phyloP scores from a whole-genome alignment of 768 basidiomycete genomes.

The Suillus decipiens region DNA sequence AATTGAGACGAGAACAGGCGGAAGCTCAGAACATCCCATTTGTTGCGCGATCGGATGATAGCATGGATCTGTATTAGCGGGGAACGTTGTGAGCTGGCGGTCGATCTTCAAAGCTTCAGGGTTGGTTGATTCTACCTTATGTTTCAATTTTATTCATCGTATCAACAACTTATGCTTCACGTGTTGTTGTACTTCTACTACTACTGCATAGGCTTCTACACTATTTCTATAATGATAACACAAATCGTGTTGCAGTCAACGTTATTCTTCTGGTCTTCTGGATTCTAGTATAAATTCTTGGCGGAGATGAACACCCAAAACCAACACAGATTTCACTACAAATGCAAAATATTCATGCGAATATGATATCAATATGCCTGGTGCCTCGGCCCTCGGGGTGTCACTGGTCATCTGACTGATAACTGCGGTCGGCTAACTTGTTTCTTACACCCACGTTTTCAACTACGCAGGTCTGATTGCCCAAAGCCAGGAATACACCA shows the following conservation, averaged over 20 bases:
- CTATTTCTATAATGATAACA: not conserved
- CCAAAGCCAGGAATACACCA: no score
- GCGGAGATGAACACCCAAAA: conserved; percentile 1
- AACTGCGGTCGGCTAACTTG: not conserved
- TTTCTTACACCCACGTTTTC: not conserved
- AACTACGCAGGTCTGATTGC: not conserved
- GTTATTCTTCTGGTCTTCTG: not conserved
- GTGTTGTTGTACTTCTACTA: conserved; percentile 3
- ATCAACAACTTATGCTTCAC: not conserved
- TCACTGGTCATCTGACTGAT: not conserved
- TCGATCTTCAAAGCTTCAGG: not conserved
- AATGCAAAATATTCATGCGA: not conserved
- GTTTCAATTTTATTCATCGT: not conserved
- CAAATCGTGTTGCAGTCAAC: not conserved
- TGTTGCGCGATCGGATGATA: conserved; percentile 61
- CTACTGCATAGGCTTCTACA: not conserved
- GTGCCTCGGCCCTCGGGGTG: not conserved
- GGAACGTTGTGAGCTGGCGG: not conserved
- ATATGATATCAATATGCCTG: not conserved
- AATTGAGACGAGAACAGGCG: conserved; percentile 53
- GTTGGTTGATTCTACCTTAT: not conserved
- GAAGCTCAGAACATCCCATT: conserved; percentile 65
- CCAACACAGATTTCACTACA: not conserved
- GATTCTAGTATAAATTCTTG: not conserved
- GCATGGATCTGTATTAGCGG: conserved; percentile 57